Evolutionary conservation across 495 filamentous ascomycete species (phyloP).

Genomic region (Penicillium taxi): DNA sequence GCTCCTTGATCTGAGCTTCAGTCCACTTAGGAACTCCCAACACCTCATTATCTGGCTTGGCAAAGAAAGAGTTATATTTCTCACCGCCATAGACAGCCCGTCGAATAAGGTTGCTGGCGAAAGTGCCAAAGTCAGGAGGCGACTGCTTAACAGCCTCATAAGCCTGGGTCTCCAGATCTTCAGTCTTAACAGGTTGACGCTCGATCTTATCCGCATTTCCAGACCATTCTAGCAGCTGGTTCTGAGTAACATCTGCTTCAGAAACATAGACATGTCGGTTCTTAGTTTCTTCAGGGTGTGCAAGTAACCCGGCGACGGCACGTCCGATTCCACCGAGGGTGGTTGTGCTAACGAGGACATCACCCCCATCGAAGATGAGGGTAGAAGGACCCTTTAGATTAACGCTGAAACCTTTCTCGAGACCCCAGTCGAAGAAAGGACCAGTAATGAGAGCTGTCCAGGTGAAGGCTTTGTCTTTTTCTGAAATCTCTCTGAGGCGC

Average conservation of each 20-base stretch:
- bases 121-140: slow-evolving; percentile 4
- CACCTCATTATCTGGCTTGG: slow-evolving; percentile 12
- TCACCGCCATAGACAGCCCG: slow-evolving; percentile 4
- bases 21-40: slow-evolving; percentile 6
- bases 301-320: slow-evolving; percentile 41
- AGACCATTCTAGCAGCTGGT: slow-evolving; percentile 42
- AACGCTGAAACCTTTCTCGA: slow-evolving; percentile 29
- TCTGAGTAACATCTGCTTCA: slow-evolving; percentile 46
- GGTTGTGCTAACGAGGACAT: slow-evolving; percentile 40
- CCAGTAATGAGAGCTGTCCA: slow-evolving; percentile 48
- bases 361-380: slow-evolving; percentile 47
- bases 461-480: slow-evolving; percentile 26
- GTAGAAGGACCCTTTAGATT: slow-evolving; percentile 37
- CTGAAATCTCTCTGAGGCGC: slow-evolving; percentile 37
- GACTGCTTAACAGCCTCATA: slow-evolving; percentile 8
- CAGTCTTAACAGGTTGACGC: slow-evolving; percentile 2
- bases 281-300: slow-evolving; percentile 44
- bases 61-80: slow-evolving; percentile 3
- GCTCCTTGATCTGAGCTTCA: slow-evolving; percentile 5
- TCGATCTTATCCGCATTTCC: slow-evolving; percentile 19
- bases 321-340: slow-evolving; percentile 41
- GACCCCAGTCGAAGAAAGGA: slow-evolving; percentile 45
- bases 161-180: slow-evolving; percentile 7
- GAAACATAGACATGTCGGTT: slow-evolving; percentile 45
- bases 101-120: slow-evolving; percentile 6